Evolutionary conservation across 2,329 filamentous ascomycete species (phyloP), one percentile per base, ranked within the genome.

Genomic region (Tolypocladium endophyticum): DNA sequence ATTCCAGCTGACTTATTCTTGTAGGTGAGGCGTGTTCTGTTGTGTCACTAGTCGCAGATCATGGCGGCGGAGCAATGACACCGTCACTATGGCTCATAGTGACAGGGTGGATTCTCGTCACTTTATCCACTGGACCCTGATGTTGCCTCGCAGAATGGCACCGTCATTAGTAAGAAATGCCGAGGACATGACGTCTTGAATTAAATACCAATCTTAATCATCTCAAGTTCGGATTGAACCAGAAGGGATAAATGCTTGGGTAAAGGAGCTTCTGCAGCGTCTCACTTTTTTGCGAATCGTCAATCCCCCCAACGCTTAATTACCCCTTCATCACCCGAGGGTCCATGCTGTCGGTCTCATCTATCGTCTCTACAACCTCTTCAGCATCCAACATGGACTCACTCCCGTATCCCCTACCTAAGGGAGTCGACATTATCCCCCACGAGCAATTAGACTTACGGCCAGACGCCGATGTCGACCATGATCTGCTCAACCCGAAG

Each of bases 381-480:
- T 5, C 28, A n/a, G 4, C 9, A 23, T 30, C 23, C 39, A 57
- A 6, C 12, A 57, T 57, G 57, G 36, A 25, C 30, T 43, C 50
- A 4, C 18, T 23, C 3, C 1, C 41, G 30, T 66, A 64, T 39
- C 60, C 64, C 1, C 58, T 64, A 30, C 66, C 66, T 6, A 30
- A 58, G 12, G 77, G 79, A n/a, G 60, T 79, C 35, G 72, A 77
- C 60, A 64, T 64, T 23, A 74, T 81, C 38, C 73, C 78, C 0
- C 41, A 58, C 1, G 59, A 75, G 7, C 64, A 72, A 6, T 67
- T 82, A 11, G 79, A 82, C 60, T 68, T 76, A 4, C 74, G 79
- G 11, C 64, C 78, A 3, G 79, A 82, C 56, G 62, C 69, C 4
- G 74, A 77, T 60, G 70, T 82, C 35, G 79, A 82, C 60, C 58